A percentile compares a stretch with the other conserved stretches of the same genome.
Conservation (phyloP, 2,329 filamentous ascomycete species). For the Rachicladosporium sp. region DNA sequence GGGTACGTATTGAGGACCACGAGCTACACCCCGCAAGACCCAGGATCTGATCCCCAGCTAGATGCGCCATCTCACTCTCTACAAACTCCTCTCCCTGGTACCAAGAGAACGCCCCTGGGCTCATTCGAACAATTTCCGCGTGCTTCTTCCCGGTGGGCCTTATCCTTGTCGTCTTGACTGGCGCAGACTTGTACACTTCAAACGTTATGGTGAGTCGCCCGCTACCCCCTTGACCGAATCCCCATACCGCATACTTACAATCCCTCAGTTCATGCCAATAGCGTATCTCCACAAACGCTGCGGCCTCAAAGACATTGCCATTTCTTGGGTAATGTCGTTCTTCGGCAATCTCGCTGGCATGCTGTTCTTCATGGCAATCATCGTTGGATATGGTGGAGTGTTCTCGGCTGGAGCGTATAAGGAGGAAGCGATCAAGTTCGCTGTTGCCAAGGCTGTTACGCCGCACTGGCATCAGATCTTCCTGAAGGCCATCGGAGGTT, state of each 20-base stretch:
- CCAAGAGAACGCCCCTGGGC: conserved; percentile 21
- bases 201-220: conserved; percentile 17
- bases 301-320: conserved; percentile 13
- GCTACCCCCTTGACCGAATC: not conserved
- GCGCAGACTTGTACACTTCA: conserved; percentile 23
- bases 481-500: conserved; percentile 37
- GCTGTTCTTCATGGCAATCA: conserved; percentile 20
- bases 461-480: conserved; percentile 43
- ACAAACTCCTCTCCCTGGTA: conserved; percentile 21
- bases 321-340: conserved; percentile 20
- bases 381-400: conserved; percentile 19
- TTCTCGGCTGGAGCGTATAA: conserved; percentile 29
- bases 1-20: conserved; percentile 33
- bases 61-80: conserved; percentile 9
- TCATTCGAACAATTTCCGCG: conserved; percentile 21
- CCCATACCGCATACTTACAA: not conserved
- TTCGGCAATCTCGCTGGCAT: conserved; percentile 21
- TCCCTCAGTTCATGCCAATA: conserved; percentile 15
- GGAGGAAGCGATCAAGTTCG: conserved; percentile 33
- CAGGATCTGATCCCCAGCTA: not conserved
- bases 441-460: conserved; percentile 36
- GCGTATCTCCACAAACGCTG: conserved; percentile 31
- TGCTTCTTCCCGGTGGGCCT: conserved; percentile 25
- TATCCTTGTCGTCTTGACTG: conserved; percentile 21
- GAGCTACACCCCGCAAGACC: not conserved